Conservation (phyloP, 2,329 filamentous ascomycete genomes). For the Rhytidhysteron rufulum region DNA sequence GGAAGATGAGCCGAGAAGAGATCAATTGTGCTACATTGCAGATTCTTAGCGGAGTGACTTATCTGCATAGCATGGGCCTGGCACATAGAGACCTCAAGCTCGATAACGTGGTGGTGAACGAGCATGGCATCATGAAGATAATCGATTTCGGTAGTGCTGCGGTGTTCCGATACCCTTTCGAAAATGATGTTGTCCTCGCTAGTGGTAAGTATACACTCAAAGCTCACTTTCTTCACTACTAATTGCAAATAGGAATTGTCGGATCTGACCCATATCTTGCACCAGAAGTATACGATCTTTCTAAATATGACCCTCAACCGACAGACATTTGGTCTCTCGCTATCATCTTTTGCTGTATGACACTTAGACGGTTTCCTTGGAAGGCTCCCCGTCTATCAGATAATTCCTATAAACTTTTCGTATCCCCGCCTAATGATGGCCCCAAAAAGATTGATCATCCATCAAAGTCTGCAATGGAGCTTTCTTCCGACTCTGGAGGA, state of each 20-base stretch:
- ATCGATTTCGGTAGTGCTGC: slow-evolving; percentile 98
- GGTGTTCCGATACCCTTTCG: slow-evolving; percentile 96
- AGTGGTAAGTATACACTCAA: slow-evolving; percentile 58
- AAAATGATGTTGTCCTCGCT: slow-evolving; percentile 77
- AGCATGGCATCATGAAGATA: slow-evolving; percentile 97
- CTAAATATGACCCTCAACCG: slow-evolving; percentile 88
- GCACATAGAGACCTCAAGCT: slow-evolving; percentile 94
- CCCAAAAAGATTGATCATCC: slow-evolving; percentile 27
- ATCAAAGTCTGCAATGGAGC: slow-evolving; percentile 28
- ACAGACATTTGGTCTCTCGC: slow-evolving; percentile 97
- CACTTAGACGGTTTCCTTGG: slow-evolving; percentile 90
- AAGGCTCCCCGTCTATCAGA: slow-evolving; percentile 89
- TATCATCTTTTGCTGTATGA: slow-evolving; percentile 99
- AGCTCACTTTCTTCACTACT: neutral
- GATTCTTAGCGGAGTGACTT: slow-evolving; percentile 90
- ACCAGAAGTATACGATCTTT: slow-evolving; percentile 91
- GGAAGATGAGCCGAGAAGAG: slow-evolving; percentile 91
- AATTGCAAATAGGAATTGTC: slow-evolving; percentile 57
- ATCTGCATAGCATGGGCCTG: slow-evolving; percentile 90
- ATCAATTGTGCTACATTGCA: slow-evolving; percentile 89
- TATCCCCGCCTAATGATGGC: slow-evolving; percentile 67
- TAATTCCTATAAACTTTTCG: slow-evolving; percentile 92
- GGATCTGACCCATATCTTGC: slow-evolving; percentile 94
- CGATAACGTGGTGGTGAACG: slow-evolving; percentile 96
- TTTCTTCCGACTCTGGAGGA: slow-evolving; percentile 37